Conservation (phyloP, 2,329 filamentous ascomycete species). For the Penicillium sp. region DNA sequence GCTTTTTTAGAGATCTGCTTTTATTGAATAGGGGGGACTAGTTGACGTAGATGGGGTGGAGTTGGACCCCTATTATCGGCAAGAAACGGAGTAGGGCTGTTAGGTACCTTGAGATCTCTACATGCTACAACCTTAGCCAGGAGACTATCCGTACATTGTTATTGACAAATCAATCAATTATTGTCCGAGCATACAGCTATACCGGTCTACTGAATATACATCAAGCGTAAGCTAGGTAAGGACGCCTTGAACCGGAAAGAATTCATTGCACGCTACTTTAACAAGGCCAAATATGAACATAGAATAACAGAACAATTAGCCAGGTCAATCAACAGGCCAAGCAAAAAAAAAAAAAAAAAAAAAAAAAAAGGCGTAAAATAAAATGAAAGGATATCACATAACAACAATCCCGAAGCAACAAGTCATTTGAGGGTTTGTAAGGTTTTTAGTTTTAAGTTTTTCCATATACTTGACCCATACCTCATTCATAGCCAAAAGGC, state of each 20-base stretch:
- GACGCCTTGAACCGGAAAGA: not conserved
- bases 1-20: not conserved
- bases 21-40: not conserved
- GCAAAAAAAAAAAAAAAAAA: too few relatives aligned
- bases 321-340: conserved; percentile 1
- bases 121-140: too few relatives aligned
- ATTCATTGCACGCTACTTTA: not conserved
- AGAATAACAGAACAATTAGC: not conserved
- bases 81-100: not conserved
- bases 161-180: not conserved
- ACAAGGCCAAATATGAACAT: not conserved
- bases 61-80: not conserved
- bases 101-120: not conserved
- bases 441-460: not conserved
- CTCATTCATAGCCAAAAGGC: not conserved
- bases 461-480: conserved; percentile 2
- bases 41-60: not conserved
- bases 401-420: conserved; percentile 3
- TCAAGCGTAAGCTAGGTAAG: not conserved
- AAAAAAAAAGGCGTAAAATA: conserved; percentile 2
- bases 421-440: conserved; percentile 1
- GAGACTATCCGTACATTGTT: too few relatives aligned
- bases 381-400: conserved; percentile 19
- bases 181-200: not conserved
- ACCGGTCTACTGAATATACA: not conserved